Base-by-base conservation (phyloP, 768 basidiomycete genomes). In the Boletus tylopilopsis region DNA sequence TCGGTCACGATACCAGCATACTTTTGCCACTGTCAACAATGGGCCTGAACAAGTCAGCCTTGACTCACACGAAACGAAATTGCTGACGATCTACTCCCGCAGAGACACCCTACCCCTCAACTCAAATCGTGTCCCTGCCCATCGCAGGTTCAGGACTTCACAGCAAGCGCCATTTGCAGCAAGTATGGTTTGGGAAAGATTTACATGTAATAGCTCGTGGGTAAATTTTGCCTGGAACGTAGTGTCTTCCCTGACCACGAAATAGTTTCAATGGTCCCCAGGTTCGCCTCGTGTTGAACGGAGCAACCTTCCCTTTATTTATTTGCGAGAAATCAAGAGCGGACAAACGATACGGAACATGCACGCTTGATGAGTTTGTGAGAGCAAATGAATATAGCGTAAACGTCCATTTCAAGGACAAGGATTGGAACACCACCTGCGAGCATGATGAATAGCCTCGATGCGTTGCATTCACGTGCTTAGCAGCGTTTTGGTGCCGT, bases 101-200 rank as follows among this genome's bases (percentile, higher is more conserved):
- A 73, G 73, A 48, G 72, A 76, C 56, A 25, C 44, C 6, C 41
- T 49, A 1, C 65, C 67, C 25, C 68, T 74, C 27, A 50, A 59
- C 32, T 49, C 68, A 2, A 39, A 21, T 9, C 68, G 40, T 64
- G 35, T 67, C 60, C 49, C 58, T 54, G 19, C 22, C 25, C 54
- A 56, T 49, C 68, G 74, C 32, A 66, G 60, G 39, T 76, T 68
- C 61, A 63, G 63, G 42, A 75, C 73, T 25, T 69, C 72, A 6
- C 49, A 50, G 7, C 73, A 74, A 55, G 64, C 71, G 15, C 75
- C 75, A 27, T 76, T 76, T 49, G 73, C 62, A 13, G 73, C 73
- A 36, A 68, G 60, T 47, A 73, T 76, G 72, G 54, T 71, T 23
- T 76, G 72, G 73, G 73, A 75, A 56, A 66, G 57, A 53, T 73